phyloP scores from a whole-genome alignment of 495 filamentous ascomycete genomes.

The Aspergillus ellipticus region DNA sequence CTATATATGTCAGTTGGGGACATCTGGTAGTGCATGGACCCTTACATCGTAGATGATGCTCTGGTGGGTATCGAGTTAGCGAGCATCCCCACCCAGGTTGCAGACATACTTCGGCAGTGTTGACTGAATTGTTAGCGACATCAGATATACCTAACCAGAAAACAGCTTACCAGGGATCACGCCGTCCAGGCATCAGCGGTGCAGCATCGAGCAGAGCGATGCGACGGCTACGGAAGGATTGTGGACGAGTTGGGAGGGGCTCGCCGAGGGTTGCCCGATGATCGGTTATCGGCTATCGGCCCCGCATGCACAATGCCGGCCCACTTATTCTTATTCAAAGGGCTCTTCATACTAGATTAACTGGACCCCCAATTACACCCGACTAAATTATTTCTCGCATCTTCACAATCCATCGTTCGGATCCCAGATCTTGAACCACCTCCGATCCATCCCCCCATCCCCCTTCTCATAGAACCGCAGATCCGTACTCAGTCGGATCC shows the following conservation, averaged over 20 bases:
- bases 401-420: slow-evolving; percentile 24
- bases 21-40: not conserved
- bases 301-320: too few species aligned
- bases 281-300: too few species aligned
- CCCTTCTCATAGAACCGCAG: slow-evolving; percentile 43
- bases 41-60: slow-evolving; percentile 16
- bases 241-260: too few species aligned
- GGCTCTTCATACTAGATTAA: too few species aligned
- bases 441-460: slow-evolving; percentile 28
- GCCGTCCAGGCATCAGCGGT: slow-evolving; percentile 7
- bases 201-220: too few species aligned
- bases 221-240: too few species aligned
- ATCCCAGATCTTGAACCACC: slow-evolving; percentile 23
- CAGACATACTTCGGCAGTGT: slow-evolving; percentile 12
- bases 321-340: too few species aligned
- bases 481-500: slow-evolving; percentile 47
- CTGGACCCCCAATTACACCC: not conserved
- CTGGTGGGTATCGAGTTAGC: not conserved
- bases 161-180: slow-evolving; percentile 8
- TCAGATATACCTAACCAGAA: not conserved
- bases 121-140: slow-evolving; percentile 3
- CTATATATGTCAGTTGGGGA: not conserved
- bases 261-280: not conserved
- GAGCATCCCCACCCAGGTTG: not conserved
- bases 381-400: not conserved